These are phyloP conservation scores for Hypocreales sp. DNA, from an alignment of 2,329 filamentous ascomycete species.

Conservation along the genomic window DNA sequence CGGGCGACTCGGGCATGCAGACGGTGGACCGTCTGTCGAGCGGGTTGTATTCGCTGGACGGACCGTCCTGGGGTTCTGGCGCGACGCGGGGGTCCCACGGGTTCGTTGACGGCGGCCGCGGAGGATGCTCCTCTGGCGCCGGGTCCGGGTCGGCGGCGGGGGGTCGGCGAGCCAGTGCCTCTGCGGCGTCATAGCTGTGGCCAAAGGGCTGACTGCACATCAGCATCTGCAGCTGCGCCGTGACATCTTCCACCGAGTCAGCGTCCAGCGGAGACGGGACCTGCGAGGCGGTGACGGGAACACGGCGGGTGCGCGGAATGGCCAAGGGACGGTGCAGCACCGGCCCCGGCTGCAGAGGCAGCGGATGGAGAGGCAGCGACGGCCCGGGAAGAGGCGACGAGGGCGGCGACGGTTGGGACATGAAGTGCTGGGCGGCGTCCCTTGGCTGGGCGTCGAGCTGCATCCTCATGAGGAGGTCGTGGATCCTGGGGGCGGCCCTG, in stretches of 20 bases:
- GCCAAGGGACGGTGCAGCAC: no score
- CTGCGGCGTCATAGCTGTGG: no score
- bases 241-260: constrained; percentile 14
- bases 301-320: no score
- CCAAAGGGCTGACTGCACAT: constrained; percentile 4
- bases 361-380: constrained; percentile 3
- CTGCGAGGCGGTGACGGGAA: no score
- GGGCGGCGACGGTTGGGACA: constrained; percentile 13
- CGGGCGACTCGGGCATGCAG: constrained; percentile 6
- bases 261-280: no score
- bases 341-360: no score
- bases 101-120: constrained; percentile 23
- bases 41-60: constrained; percentile 6
- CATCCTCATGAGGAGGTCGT: constrained; percentile 36
- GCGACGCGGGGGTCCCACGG: constrained; percentile 23
- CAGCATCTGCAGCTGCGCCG: constrained; percentile 12
- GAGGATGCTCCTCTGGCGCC: constrained; percentile 12
- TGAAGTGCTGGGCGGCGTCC: constrained; percentile 11
- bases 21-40: constrained; percentile 9
- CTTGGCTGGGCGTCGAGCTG: constrained; percentile 25
- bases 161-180: no score
- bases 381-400: constrained; percentile 7
- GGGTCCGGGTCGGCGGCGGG: no score
- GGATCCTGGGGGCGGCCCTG: constrained; percentile 30
- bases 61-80: constrained; percentile 7